A percentile compares a stretch with the other conserved stretches of the same genome.
phyloP scores from a whole-genome alignment of 768 basidiomycete species.

The Lactarius indigo region DNA sequence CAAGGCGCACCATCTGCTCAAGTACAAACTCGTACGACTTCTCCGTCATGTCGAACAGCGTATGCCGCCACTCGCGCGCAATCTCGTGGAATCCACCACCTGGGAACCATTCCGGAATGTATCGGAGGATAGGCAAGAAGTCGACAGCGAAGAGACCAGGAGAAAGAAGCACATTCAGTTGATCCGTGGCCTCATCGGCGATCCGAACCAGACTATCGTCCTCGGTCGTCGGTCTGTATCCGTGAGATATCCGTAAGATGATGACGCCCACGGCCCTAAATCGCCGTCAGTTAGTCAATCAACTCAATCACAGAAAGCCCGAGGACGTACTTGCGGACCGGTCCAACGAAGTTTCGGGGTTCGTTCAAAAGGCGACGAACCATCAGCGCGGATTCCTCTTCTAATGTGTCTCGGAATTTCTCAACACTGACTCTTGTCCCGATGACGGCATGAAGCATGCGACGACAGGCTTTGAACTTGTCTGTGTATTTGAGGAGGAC shows the following conservation, averaged over 20 bases:
- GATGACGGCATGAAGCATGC: constrained; percentile 25
- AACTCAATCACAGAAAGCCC: background rate
- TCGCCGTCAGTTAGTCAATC: background rate
- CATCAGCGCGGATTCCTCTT: constrained; percentile 23
- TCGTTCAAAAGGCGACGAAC: constrained; percentile 22
- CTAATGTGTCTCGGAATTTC: constrained; percentile 22
- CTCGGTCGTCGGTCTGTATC: constrained; percentile 22
- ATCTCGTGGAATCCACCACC: constrained; percentile 28
- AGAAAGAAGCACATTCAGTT: constrained; percentile 18
- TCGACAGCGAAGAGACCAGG: constrained; percentile 27
- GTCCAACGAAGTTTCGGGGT: constrained; percentile 23
- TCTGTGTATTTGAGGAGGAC: constrained; percentile 27
- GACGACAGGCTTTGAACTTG: constrained; percentile 25
- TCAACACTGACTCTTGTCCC: constrained; percentile 24
- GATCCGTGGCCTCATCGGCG: constrained; percentile 28
- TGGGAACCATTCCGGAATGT: constrained; percentile 29
- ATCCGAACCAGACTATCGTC: constrained; percentile 26
- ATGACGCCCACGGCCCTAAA: constrained; percentile 24
- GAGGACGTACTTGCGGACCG: constrained; percentile 25
- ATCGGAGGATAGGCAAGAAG: constrained; percentile 27
- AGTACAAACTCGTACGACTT: constrained; percentile 22
- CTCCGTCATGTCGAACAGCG: constrained; percentile 21
- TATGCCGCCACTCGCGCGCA: constrained; percentile 27
- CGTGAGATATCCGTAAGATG: constrained; percentile 26
- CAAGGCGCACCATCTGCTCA: constrained; percentile 21